Conservation (phyloP, 2,329 filamentous ascomycete species). For the Amphichorda felina region DNA sequence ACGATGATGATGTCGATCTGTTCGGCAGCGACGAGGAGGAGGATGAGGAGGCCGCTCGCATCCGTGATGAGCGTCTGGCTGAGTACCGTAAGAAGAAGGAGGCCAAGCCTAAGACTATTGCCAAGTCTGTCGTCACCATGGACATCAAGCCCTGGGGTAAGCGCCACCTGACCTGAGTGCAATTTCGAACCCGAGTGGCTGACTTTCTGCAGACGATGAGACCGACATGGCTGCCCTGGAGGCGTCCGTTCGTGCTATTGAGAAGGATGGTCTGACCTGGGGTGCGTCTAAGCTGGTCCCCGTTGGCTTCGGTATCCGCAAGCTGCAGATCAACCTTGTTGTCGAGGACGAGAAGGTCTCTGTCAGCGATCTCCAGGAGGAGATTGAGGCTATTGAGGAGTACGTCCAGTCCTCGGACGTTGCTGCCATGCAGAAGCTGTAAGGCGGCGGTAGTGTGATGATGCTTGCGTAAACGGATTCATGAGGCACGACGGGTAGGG, state of each 20-base stretch:
- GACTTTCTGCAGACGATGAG: slow-evolving; percentile 60
- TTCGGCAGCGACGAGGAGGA: slow-evolving; percentile 93
- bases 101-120: slow-evolving; percentile 77
- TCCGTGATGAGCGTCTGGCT: slow-evolving; percentile 81
- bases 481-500: slow-evolving; percentile 4
- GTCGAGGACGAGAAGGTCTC: slow-evolving; percentile 96
- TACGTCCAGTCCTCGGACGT: slow-evolving; percentile 92
- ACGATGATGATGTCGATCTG: slow-evolving; percentile 83
- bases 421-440: slow-evolving; percentile 87
- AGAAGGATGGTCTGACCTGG: slow-evolving; percentile 93
- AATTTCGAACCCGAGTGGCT: background rate
- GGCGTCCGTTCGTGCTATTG: slow-evolving; percentile 66
- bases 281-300: slow-evolving; percentile 81
- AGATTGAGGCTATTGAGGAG: slow-evolving; percentile 79
- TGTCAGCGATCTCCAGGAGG: slow-evolving; percentile 71
- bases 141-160: slow-evolving; percentile 99
- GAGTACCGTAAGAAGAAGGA: slow-evolving; percentile 98
- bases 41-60: slow-evolving; percentile 70
- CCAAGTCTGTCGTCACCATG: slow-evolving; percentile 92
- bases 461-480: slow-evolving; percentile 3
- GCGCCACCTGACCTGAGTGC: slow-evolving; percentile 13
- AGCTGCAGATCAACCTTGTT: slow-evolving; percentile 97
- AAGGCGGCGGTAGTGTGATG: slow-evolving; percentile 29
- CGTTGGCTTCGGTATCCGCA: slow-evolving; percentile 96
- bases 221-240: slow-evolving; percentile 82